Conservation (phyloP, 129 eudicot genomes). For the Dittrichia graveolens region DNA sequence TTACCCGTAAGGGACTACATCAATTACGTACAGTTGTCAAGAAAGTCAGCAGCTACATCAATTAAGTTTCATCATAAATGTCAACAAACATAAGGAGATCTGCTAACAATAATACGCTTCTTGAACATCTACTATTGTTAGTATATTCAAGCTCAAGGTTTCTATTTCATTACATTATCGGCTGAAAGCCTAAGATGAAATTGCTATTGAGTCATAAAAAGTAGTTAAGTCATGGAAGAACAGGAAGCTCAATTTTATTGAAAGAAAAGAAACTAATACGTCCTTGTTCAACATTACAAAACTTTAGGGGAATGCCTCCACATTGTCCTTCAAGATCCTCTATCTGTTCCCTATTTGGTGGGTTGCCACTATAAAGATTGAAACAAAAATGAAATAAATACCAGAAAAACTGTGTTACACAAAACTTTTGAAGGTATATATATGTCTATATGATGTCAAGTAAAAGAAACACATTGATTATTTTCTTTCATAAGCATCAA, state of each 20-base stretch:
- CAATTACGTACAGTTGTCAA: no score
- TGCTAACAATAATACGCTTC: background rate
- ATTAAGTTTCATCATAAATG: background rate
- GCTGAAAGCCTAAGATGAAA: background rate
- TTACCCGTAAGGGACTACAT: no score
- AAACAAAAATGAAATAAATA: background rate
- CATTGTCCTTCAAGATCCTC: conserved; percentile 59
- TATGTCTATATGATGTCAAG: background rate
- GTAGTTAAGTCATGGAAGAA: conserved; percentile 54
- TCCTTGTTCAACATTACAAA: conserved; percentile 77
- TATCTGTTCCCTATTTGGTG: conserved; percentile 56
- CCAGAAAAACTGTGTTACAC: background rate
- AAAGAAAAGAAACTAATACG: conserved; percentile 77
- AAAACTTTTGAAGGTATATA: background rate
- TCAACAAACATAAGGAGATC: background rate
- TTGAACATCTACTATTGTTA: background rate
- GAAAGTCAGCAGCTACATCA: background rate
- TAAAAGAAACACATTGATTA: no score
- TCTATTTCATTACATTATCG: background rate
- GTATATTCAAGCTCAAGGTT: background rate
- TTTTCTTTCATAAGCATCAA: background rate
- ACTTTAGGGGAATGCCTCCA: conserved; percentile 49
- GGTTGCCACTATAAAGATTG: conserved; percentile 44
- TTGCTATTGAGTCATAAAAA: background rate
- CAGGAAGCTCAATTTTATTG: conserved; percentile 62